phyloP scores from a whole-genome alignment of 192 early-diverging fungal genomes.

The Coemansia sp. region DNA sequence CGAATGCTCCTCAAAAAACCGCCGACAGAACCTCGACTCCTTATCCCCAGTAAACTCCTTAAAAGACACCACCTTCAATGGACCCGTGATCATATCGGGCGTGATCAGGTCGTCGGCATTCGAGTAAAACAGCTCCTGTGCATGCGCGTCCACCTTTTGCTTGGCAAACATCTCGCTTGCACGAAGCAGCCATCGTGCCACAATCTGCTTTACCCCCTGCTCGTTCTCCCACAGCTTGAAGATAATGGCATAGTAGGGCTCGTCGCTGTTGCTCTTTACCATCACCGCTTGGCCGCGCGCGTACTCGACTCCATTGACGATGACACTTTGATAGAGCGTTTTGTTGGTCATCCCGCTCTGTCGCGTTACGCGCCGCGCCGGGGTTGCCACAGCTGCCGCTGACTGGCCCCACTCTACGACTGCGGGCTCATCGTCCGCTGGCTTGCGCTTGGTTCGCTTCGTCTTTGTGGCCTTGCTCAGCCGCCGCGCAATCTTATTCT shows the following conservation, averaged over 20 bases:
- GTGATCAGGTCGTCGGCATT: constrained; percentile 48
- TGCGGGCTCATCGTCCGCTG: constrained; percentile 16
- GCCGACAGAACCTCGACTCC: constrained; percentile 1
- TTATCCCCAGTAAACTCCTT: background rate
- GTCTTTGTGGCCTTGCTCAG: constrained; percentile 24
- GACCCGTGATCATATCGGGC: constrained; percentile 33
- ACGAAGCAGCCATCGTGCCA: constrained; percentile 58
- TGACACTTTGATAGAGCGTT: constrained; percentile 28
- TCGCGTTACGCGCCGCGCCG: constrained; percentile 54
- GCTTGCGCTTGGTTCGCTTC: constrained; percentile 15
- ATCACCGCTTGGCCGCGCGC: constrained; percentile 38
- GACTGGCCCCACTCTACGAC: constrained; percentile 34
- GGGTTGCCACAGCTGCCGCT: constrained; percentile 1
- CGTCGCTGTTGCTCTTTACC: constrained; percentile 28
- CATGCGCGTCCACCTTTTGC: constrained; percentile 11
- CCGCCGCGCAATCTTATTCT: constrained; percentile 29
- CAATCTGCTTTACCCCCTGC: constrained; percentile 37
- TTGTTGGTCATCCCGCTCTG: constrained; percentile 57
- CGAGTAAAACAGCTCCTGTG: constrained; percentile 43
- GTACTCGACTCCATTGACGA: constrained; percentile 49
- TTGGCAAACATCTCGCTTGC: constrained; percentile 23
- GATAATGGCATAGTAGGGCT: constrained; percentile 54
- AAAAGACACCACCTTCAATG: constrained; percentile 29
- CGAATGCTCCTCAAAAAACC: constrained; percentile 43
- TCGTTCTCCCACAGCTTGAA: constrained; percentile 58